Evolutionary conservation across 164 flowering plant genomes (phyloP).

Genomic region (Nymphaea colorata): DNA sequence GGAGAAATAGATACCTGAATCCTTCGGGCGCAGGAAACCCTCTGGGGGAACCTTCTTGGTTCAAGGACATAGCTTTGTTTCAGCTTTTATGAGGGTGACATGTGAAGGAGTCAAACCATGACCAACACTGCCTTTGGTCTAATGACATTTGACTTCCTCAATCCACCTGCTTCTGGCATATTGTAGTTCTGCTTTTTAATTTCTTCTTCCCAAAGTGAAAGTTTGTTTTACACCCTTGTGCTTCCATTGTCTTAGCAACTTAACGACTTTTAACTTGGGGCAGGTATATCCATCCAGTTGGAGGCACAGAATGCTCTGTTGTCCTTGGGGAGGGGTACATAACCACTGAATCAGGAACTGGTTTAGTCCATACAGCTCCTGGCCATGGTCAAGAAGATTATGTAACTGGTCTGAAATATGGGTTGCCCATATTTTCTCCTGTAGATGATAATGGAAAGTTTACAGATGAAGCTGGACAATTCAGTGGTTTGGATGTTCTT

Average conservation of each 20-base stretch:
- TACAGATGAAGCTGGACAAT: slow-evolving; percentile 87
- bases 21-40: too few relatives aligned
- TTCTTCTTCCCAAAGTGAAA: too few relatives aligned
- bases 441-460: slow-evolving; percentile 92
- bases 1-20: too few relatives aligned
- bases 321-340: slow-evolving; percentile 92
- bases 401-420: slow-evolving; percentile 77
- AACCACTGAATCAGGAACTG: slow-evolving; percentile 96
- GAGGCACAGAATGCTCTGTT: slow-evolving; percentile 67
- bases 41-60: too few relatives aligned
- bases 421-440: slow-evolving; percentile 72
- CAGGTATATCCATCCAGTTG: slow-evolving; percentile 81
- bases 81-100: too few relatives aligned
- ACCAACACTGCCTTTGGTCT: too few relatives aligned
- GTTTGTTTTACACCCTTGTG: too few relatives aligned
- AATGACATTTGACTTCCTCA: too few relatives aligned
- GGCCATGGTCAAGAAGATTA: slow-evolving; percentile 99
- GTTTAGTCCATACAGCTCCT: slow-evolving; percentile 97
- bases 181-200: too few relatives aligned
- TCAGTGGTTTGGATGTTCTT: slow-evolving; percentile 87
- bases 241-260: not conserved
- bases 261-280: not conserved
- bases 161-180: too few relatives aligned
- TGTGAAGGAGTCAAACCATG: too few relatives aligned
- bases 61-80: too few relatives aligned